Conservation (phyloP, 257 asterid species). For the Ehretia macrophylla region DNA sequence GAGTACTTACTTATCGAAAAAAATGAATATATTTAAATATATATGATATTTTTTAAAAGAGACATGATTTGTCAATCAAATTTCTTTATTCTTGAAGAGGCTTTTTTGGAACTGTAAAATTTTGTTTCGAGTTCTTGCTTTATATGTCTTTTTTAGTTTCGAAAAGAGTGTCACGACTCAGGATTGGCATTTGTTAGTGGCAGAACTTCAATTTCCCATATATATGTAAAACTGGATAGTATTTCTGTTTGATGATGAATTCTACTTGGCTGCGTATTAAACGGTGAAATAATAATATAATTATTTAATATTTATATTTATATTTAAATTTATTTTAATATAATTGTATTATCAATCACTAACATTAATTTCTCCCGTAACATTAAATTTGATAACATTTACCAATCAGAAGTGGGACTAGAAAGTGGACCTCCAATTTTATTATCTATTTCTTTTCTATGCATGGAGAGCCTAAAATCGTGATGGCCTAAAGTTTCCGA, state of each 20-base stretch:
- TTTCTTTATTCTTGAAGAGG: too few relatives aligned
- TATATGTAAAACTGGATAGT: neutral
- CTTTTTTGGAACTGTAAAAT: neutral
- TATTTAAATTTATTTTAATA: too few relatives aligned
- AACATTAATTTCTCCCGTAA: too few relatives aligned
- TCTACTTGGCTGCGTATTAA: too few relatives aligned
- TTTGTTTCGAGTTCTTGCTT: conserved; percentile 11
- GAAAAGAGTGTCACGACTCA: conserved; percentile 5
- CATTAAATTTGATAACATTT: too few relatives aligned
- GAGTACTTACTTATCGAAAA: too few relatives aligned
- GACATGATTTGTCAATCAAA: too few relatives aligned
- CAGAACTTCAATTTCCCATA: conserved; percentile 44
- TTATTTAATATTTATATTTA: too few relatives aligned
- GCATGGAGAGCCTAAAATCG: neutral
- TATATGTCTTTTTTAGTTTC: conserved; percentile 16
- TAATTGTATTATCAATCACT: too few relatives aligned
- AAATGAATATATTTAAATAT: neutral
- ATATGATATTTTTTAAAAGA: neutral
- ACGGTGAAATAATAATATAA: too few relatives aligned
- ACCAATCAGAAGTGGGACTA: neutral
- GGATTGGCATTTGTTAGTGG: conserved; percentile 27
- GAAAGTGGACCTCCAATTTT: neutral
- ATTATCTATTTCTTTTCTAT: neutral
- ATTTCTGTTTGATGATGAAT: too few relatives aligned
- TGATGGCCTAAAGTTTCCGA: neutral